These are phyloP conservation scores for Leccinellum albellum DNA, from an alignment of 768 basidiomycete genomes.

Conservation along the genomic window DNA sequence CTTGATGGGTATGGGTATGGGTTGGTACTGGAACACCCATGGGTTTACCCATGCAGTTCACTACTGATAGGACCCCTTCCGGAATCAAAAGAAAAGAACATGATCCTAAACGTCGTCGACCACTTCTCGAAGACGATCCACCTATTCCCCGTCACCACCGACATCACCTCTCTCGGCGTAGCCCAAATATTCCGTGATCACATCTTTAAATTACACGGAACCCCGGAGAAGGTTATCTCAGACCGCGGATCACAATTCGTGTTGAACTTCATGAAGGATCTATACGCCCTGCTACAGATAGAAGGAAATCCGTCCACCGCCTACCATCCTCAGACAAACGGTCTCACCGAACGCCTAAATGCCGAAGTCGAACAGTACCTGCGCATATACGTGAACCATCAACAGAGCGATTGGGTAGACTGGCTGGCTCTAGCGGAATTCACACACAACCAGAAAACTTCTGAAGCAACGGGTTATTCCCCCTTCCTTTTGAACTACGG, in stretches of 20 bases:
- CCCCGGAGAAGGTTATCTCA: background rate
- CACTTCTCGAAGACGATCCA: background rate
- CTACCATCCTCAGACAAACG: background rate
- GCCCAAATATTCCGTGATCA: background rate
- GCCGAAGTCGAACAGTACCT: background rate
- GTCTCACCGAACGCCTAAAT: background rate
- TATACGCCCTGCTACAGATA: background rate
- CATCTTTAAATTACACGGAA: background rate
- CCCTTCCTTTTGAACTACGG: background rate
- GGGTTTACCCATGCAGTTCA: background rate
- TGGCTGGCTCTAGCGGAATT: background rate
- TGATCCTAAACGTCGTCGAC: background rate
- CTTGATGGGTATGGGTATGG: background rate
- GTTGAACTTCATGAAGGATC: background rate
- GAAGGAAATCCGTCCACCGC: background rate
- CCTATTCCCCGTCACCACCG: background rate
- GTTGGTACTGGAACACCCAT: no score
- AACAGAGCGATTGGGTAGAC: background rate
- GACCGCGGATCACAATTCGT: background rate
- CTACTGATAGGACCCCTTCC: background rate
- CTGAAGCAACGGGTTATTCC: background rate
- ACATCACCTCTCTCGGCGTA: background rate
- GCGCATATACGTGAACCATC: background rate
- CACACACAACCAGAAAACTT: background rate
- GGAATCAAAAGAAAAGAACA: background rate